Conservation (phyloP, 2,329 filamentous ascomycete genomes). For the Plenodomus lindquistii region DNA sequence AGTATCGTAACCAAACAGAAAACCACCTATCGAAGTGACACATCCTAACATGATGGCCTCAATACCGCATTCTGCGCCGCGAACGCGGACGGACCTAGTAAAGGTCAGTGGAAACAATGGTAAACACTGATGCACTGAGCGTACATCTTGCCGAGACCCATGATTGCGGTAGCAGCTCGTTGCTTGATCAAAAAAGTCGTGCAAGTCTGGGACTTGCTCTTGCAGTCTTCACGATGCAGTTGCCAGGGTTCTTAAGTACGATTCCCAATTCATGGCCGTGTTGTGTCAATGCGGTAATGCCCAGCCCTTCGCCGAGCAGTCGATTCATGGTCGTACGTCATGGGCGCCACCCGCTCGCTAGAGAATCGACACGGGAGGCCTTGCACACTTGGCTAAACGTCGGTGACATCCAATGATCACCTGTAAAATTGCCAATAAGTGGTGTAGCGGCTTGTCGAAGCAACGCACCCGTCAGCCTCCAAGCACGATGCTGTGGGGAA, state of each 20-base stretch:
- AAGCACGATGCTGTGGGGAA: neutral
- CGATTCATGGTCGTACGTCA: slow-evolving; percentile 22
- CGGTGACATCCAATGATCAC: slow-evolving; percentile 16
- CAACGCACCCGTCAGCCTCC: neutral
- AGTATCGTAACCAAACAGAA: slow-evolving; percentile 67
- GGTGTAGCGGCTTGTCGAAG: neutral
- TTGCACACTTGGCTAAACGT: slow-evolving; percentile 17
- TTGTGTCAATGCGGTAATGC: slow-evolving; percentile 26
- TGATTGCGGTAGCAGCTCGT: slow-evolving; percentile 13
- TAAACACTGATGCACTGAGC: neutral
- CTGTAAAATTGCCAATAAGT: neutral
- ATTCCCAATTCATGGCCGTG: slow-evolving; percentile 10
- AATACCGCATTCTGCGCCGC: slow-evolving; percentile 38
- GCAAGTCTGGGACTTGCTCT: slow-evolving; percentile 5
- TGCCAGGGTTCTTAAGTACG: slow-evolving; percentile 20
- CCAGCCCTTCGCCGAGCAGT: slow-evolving; percentile 27
- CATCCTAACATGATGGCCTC: slow-evolving; percentile 58
- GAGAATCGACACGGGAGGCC: slow-evolving; percentile 8
- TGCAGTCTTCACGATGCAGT: slow-evolving; percentile 1
- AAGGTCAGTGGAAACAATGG: slow-evolving; percentile 5
- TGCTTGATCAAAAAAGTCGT: slow-evolving; percentile 1
- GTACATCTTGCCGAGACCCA: slow-evolving; percentile 31
- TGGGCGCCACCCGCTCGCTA: slow-evolving; percentile 24
- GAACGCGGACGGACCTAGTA: slow-evolving; percentile 31
- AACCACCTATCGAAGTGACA: slow-evolving; percentile 62